Base-by-base conservation (phyloP, 2,329 filamentous ascomycete species). In the Beauveria varroae region DNA sequence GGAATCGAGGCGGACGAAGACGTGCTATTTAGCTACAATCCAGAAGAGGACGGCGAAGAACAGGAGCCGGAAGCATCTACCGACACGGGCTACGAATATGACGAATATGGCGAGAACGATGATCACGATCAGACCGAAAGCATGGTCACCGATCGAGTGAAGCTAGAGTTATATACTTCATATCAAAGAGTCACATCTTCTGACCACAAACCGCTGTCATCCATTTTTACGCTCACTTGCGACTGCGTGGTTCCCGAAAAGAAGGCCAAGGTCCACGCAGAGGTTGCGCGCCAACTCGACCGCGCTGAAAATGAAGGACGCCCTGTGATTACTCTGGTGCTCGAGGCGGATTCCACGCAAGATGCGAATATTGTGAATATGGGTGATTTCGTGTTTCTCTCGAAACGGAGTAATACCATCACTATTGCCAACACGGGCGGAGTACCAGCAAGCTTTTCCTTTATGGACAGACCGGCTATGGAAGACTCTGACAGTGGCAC, bases 361-460 rank as follows among this genome's bases (percentile, higher is more conserved):
- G 78, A 87, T 67, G 70, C 71, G 22, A 72, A 68, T 12, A 84
- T 85, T 1, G 83, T 98, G 0, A 85, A 93, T 68, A 95, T 98
- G 71, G 93, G 92, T 0, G 78, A 86, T 3, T 78, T 97, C 2
- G 78, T 81, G 3, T 96, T 89, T 68, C 79, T 88, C 44, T 83
- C 88, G 63, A 83, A 80, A 8, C 85, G 88, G 66, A 81, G 79
- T 9, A 82, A 87, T 5, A 84, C 80, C 3, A 72, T 98, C 49
- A 98, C 93, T 0, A 85, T 99, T 60, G 95, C 95, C 28, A 99
- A 99, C 67, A 99, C 95, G 0, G 89, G 95, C 2, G 83, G 91
- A 30, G 91, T 96, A 0, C 74, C 86, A 3, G 93, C 95, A 0
- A 89, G 80, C 0, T 88, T 97, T 68, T 83, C 82, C 1, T 96